Conservation (phyloP, 208 protist genomes). For the Herpetomonas samuelpessoai region DNA sequence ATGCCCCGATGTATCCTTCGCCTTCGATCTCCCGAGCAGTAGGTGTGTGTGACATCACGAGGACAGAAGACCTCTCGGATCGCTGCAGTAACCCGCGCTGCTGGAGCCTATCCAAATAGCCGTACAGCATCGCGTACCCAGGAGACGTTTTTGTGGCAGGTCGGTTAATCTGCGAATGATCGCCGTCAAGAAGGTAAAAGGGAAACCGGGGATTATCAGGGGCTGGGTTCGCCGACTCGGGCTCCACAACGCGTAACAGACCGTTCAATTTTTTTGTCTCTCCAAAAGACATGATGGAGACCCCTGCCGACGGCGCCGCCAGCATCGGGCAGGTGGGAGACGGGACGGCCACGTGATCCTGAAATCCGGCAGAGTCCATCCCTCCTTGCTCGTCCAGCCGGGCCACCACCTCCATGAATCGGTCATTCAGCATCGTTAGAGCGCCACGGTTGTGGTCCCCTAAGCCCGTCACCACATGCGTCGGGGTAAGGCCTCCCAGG, state of each 20-base stretch:
- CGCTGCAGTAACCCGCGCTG: conserved; percentile 32
- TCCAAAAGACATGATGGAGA: conserved; percentile 53
- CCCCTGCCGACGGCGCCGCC: neutral
- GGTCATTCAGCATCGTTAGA: conserved; percentile 39
- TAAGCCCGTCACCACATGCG: conserved; percentile 47
- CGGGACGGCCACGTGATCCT: neutral
- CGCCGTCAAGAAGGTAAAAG: conserved; percentile 52
- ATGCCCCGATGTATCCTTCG: no score
- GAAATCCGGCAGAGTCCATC: neutral
- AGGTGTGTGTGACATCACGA: no score
- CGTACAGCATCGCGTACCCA: conserved; percentile 56
- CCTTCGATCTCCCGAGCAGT: no score
- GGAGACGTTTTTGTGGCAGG: conserved; percentile 51
- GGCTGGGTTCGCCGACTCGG: conserved; percentile 55
- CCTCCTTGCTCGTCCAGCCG: conserved; percentile 7
- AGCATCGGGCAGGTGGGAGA: neutral
- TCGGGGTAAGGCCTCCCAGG: conserved; percentile 48
- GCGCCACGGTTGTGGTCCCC: conserved; percentile 55
- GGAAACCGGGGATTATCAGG: conserved; percentile 50
- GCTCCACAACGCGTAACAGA: conserved; percentile 51
- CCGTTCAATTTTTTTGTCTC: conserved; percentile 52
- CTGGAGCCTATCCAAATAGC: conserved; percentile 50
- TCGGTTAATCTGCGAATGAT: conserved; percentile 49
- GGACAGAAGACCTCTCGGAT: no score
- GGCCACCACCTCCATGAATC: conserved; percentile 52